A percentile compares a stretch with the other conserved stretches of the same genome.
These are phyloP conservation scores for Suhomyces xylopsoci DNA, from an alignment of 805 yeast species.

Conservation along the genomic window DNA sequence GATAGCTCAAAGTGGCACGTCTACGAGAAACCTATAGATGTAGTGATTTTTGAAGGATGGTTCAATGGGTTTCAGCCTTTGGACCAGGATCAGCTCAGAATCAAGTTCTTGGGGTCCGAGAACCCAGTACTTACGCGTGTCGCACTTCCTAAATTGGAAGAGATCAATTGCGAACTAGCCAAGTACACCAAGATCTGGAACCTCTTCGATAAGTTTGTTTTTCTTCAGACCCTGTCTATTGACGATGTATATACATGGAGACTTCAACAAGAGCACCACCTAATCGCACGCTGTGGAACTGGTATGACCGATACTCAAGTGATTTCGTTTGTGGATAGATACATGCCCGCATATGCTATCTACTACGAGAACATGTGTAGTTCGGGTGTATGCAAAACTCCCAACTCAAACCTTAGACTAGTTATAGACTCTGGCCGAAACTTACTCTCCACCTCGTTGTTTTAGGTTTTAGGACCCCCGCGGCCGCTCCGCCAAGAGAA, in stretches of 20 bases:
- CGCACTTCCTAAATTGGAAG: conserved; percentile 25
- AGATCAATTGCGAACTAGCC: conserved; percentile 52
- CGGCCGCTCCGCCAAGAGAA: not conserved
- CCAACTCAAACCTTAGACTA: conserved; percentile 14
- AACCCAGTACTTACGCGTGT: conserved; percentile 18
- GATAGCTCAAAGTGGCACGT: conserved; percentile 37
- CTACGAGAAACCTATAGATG: conserved; percentile 44
- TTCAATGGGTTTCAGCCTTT: conserved; percentile 66
- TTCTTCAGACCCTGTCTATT: conserved; percentile 57
- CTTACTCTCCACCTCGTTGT: conserved; percentile 3
- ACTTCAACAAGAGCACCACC: conserved; percentile 64
- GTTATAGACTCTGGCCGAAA: conserved; percentile 13
- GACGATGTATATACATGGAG: conserved; percentile 77
- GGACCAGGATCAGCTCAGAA: conserved; percentile 17
- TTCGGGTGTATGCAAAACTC: conserved; percentile 8
- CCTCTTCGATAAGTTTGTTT: conserved; percentile 57
- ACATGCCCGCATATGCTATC: conserved; percentile 80
- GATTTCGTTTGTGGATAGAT: conserved; percentile 65
- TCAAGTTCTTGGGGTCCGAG: conserved; percentile 17
- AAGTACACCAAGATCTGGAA: conserved; percentile 56
- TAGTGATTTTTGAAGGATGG: conserved; percentile 91
- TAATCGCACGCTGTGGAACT: conserved; percentile 48
- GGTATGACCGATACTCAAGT: conserved; percentile 86
- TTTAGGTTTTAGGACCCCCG: not conserved
- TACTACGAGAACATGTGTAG: conserved; percentile 52